Conservation (phyloP, 2,329 filamentous ascomycete species). For the Microdochium bolleyi region DNA sequence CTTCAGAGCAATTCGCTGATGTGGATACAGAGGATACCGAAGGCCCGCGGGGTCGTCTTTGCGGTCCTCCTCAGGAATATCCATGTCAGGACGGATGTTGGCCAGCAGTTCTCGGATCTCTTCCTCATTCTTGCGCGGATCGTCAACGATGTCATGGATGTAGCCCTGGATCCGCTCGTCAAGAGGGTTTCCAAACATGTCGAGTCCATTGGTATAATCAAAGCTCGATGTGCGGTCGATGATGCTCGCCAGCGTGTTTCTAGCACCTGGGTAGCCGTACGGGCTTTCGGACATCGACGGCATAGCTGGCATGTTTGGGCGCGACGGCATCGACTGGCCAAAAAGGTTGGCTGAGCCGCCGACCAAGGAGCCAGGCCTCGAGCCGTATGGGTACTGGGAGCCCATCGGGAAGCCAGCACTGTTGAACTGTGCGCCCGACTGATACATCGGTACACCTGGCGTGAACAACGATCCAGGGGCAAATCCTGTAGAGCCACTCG, state of each 20-base stretch:
- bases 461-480: not conserved
- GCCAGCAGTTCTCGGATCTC: slow-evolving; percentile 63
- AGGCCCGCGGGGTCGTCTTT: slow-evolving; percentile 64
- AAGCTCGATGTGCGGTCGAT: slow-evolving; percentile 28
- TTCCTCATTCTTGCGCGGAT: slow-evolving; percentile 37
- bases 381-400: not conserved
- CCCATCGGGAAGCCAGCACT: not conserved
- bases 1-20: slow-evolving; percentile 70
- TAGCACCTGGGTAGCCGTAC: not conserved
- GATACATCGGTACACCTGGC: not conserved
- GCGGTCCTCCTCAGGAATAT: slow-evolving; percentile 51
- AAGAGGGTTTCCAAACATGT: slow-evolving; percentile 27
- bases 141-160: slow-evolving; percentile 25
- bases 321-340: not conserved
- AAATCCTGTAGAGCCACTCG: not conserved
- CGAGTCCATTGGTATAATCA: slow-evolving; percentile 25
- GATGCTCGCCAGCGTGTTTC: slow-evolving; percentile 18
- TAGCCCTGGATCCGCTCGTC: slow-evolving; percentile 21
- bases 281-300: not conserved
- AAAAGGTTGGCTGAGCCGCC: slow-evolving; percentile 3
- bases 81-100: slow-evolving; percentile 67
- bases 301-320: slow-evolving; percentile 6
- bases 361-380: slow-evolving; percentile 1
- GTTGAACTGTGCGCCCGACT: not conserved
- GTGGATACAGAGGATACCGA: slow-evolving; percentile 63